Conservation (phyloP, 371 early-diverging fungal species). For the Syncephalastrum sp. region DNA sequence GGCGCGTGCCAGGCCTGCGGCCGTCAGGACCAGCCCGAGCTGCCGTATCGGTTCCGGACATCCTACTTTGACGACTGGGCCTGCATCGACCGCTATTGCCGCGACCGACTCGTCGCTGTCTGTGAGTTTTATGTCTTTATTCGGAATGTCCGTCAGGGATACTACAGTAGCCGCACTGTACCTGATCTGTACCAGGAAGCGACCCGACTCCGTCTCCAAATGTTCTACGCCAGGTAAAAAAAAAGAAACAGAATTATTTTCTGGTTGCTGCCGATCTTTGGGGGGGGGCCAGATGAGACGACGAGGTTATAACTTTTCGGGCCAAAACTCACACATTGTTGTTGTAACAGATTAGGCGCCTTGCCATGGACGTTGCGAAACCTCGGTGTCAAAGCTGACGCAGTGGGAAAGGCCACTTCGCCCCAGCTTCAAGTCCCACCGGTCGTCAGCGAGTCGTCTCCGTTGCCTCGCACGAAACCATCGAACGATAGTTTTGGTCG, state of each 20-base stretch:
- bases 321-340: too few relatives aligned
- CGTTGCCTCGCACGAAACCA: constrained; percentile 16
- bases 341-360: constrained; percentile 42
- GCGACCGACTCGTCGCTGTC: constrained; percentile 89
- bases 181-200: constrained; percentile 83
- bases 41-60: constrained; percentile 80
- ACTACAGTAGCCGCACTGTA: constrained; percentile 71
- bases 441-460: constrained; percentile 25
- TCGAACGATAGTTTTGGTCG: too few relatives aligned
- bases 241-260: background rate
- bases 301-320: background rate
- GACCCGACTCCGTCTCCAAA: constrained; percentile 78
- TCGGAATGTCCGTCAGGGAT: constrained; percentile 82
- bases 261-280: background rate
- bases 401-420: constrained; percentile 17
- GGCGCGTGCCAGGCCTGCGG: constrained; percentile 90
- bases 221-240: constrained; percentile 76
- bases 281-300: background rate
- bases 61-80: constrained; percentile 82
- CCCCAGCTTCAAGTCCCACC: constrained; percentile 22
- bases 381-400: constrained; percentile 12
- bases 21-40: constrained; percentile 51
- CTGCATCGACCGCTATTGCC: constrained; percentile 84
- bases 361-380: constrained; percentile 45
- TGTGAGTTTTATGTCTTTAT: constrained; percentile 94